phyloP scores from a whole-genome alignment of 352 stramenopile species.

The Elongisporangium undulatum region DNA sequence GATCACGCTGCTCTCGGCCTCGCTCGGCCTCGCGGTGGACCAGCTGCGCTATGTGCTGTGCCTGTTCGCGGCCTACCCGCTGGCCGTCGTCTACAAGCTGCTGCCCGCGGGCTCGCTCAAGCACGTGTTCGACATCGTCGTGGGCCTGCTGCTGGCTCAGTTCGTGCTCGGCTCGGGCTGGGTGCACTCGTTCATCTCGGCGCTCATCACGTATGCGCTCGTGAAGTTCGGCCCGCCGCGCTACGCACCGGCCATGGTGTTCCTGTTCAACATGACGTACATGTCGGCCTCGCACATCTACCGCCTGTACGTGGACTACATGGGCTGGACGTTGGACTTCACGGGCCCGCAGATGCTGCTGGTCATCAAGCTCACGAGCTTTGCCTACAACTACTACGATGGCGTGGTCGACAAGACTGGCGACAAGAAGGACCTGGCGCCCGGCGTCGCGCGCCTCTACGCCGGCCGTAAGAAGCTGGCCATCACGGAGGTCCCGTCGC shows the following conservation, averaged over 20 bases:
- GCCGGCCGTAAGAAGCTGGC: conserved; percentile 47
- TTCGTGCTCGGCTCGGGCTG: conserved; percentile 92
- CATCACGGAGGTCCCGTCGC: conserved; percentile 77
- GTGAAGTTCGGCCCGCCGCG: conserved; percentile 56
- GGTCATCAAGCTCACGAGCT: conserved; percentile 96
- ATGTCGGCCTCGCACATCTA: conserved; percentile 92
- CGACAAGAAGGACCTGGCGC: conserved; percentile 20
- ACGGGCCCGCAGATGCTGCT: conserved; percentile 91
- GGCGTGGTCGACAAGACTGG: conserved; percentile 67
- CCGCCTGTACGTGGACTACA: conserved; percentile 95
- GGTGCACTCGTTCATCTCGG: conserved; percentile 94
- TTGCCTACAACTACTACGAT: conserved; percentile 98
- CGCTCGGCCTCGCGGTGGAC: conserved; percentile 43
- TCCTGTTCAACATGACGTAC: conserved; percentile 94
- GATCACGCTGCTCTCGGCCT: conserved; percentile 31
- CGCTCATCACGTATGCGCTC: conserved; percentile 88
- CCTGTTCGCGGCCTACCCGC: conserved; percentile 92
- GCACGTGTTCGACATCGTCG: conserved; percentile 90
- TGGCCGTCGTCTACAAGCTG: conserved; percentile 87
- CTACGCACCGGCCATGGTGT: conserved; percentile 81
- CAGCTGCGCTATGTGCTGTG: conserved; percentile 86
- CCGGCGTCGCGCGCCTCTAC: conserved; percentile 16
- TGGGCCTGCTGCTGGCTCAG: conserved; percentile 92
- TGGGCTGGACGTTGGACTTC: conserved; percentile 88
- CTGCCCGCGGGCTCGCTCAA: conserved; percentile 84